Base-by-base conservation (phyloP, 441 rosid species). In the Corymbia calophylla region DNA sequence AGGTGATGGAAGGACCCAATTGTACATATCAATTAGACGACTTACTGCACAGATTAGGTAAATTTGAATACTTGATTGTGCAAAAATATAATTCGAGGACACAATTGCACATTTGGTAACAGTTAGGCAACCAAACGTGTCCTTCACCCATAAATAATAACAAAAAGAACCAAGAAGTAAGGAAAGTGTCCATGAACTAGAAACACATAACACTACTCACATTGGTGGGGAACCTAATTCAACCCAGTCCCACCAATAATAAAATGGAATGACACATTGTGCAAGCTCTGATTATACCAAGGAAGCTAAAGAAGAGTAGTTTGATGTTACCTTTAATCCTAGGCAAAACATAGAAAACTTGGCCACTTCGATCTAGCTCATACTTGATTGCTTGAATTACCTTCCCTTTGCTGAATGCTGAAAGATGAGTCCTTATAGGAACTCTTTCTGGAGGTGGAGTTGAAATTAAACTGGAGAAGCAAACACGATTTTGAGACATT, bases 391-490 rank as follows among this genome's bases (percentile, higher is more conserved):
- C 98, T 90, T 95, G 93, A 91, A 93, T 88, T 89, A 95, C 95
- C 92, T 92, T 95, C 87, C 93, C 97, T 92, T 95, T 93, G 91
- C 91, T 91, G 91, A 93, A 94, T 73, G 94, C 94, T 53, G 97
- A 95, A 92, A 98, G 98, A 94, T 93, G 93, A 87, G 99, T 98
- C 94, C 91, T 96, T 94, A 98, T 97, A 89, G 99, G 99, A 95
- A 98, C 96, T 94, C 99, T 95, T 94, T 98, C 99, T 60, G 99
- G 99, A 85, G 99, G 99, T 77, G 99, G 99, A 87, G 99, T 97
- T 88, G 99, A 93, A 92, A 98, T 98, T 91, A 97, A 94, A 93
- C 99, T 98, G 95, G 91, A 92, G 94, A 91, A 32, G 86, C 85
- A 92, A 21, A 68, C 17, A 89, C 87, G 80, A 53, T 44, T 21